phyloP scores from a whole-genome alignment of 208 protist genomes.

The Crithidia thermophila region DNA sequence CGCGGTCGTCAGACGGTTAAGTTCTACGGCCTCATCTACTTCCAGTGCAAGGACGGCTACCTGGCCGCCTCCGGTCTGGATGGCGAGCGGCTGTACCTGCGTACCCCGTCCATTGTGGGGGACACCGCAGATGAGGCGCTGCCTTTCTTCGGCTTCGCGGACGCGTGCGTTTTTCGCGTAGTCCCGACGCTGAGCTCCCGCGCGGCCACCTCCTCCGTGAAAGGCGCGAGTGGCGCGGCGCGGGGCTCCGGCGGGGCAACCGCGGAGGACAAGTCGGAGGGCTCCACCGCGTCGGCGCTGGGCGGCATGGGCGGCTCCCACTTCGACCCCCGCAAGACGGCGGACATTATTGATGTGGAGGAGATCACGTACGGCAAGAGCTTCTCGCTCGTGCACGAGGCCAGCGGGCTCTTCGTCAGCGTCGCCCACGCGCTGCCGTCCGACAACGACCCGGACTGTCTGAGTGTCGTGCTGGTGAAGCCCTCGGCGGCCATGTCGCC shows the following conservation, averaged over 20 bases:
- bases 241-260: neutral
- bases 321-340: slow-evolving; percentile 22
- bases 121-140: slow-evolving; percentile 48
- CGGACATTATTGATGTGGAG: slow-evolving; percentile 35
- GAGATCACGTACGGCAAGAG: slow-evolving; percentile 69
- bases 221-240: neutral
- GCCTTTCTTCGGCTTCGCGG: slow-evolving; percentile 59
- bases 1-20: slow-evolving; percentile 54
- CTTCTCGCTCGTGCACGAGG: slow-evolving; percentile 66
- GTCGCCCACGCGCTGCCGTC: slow-evolving; percentile 58
- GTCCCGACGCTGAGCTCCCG: slow-evolving; percentile 39
- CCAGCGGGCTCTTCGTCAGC: slow-evolving; percentile 63
- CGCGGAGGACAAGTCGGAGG: neutral
- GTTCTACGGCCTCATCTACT: slow-evolving; percentile 56
- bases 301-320: neutral
- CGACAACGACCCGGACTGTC: slow-evolving; percentile 65
- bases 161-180: slow-evolving; percentile 55
- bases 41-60: slow-evolving; percentile 76
- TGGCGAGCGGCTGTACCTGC: slow-evolving; percentile 53
- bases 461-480: slow-evolving; percentile 58
- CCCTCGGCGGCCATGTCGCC: slow-evolving; percentile 37
- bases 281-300: neutral
- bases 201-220: slow-evolving; percentile 19
- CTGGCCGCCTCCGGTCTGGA: slow-evolving; percentile 52
- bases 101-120: slow-evolving; percentile 32